phyloP scores from a whole-genome alignment of 2,329 filamentous ascomycete species.

The Eutypa lata region DNA sequence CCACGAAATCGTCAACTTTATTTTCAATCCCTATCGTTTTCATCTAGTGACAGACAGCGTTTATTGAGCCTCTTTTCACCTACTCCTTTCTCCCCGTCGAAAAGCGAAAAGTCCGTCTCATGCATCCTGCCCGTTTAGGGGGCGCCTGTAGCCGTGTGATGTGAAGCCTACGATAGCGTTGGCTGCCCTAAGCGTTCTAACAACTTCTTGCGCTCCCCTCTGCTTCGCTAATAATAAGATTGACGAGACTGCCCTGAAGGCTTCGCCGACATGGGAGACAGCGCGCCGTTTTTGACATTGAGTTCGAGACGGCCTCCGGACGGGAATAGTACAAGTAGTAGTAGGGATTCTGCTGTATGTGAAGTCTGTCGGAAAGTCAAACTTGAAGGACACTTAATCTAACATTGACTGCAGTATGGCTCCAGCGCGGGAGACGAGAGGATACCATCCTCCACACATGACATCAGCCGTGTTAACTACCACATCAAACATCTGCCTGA shows the following conservation, averaged over 20 bases:
- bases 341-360: conserved; percentile 49
- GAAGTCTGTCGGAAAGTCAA: conserved; percentile 17
- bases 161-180: background rate
- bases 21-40: too few relatives aligned
- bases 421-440: conserved; percentile 38
- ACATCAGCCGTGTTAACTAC: conserved; percentile 55
- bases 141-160: conserved; percentile 18
- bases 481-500: conserved; percentile 55
- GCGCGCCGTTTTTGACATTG: conserved; percentile 51
- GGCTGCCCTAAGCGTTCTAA: conserved; percentile 1
- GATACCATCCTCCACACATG: conserved; percentile 47
- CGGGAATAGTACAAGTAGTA: conserved; percentile 44
- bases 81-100: background rate
- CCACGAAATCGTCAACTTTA: too few relatives aligned
- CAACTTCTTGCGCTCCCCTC: background rate
- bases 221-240: background rate
- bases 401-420: conserved; percentile 41
- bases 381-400: conserved; percentile 23
- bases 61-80: background rate
- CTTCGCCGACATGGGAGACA: conserved; percentile 35
- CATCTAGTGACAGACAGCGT: too few relatives aligned
- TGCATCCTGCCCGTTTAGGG: conserved; percentile 7
- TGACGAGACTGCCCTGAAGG: background rate
- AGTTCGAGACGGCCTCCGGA: conserved; percentile 46
- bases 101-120: background rate